Percentiles rank a stretch among this genome's conserved stretches.
Evolutionary conservation across 768 basidiomycete genomes (phyloP).

Genomic region (Collybia mongolica): DNA sequence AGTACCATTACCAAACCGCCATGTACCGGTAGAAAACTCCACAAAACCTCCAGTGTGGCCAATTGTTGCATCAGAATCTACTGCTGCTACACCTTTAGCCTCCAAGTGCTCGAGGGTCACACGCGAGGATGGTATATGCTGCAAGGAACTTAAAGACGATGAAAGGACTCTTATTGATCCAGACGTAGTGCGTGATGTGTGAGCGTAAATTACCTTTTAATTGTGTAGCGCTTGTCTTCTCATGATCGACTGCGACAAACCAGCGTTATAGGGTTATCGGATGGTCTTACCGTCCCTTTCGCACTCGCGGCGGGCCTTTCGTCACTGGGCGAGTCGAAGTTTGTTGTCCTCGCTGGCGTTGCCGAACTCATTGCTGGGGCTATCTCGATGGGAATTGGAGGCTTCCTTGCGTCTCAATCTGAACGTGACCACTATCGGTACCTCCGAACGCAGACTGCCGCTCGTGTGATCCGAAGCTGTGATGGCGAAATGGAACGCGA

Average conservation of each 20-base stretch:
- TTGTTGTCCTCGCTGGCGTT: conserved; percentile 93
- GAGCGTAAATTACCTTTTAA: conserved; percentile 24
- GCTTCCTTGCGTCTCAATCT: conserved; percentile 95
- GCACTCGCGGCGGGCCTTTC: conserved; percentile 88
- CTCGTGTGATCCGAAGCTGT: conserved; percentile 86
- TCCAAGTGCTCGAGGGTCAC: conserved; percentile 58
- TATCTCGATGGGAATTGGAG: conserved; percentile 98
- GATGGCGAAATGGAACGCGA: conserved; percentile 96
- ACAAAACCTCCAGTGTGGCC: conserved; percentile 66
- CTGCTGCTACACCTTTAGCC: conserved; percentile 41
- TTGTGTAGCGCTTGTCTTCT: background rate
- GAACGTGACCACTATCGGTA: conserved; percentile 95
- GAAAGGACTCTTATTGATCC: conserved; percentile 83
- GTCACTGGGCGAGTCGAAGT: conserved; percentile 81
- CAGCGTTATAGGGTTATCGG: conserved; percentile 88
- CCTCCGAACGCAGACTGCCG: conserved; percentile 67
- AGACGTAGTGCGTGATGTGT: conserved; percentile 87
- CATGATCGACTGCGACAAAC: conserved; percentile 2
- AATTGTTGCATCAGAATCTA: conserved; percentile 41
- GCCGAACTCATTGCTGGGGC: conserved; percentile 97
- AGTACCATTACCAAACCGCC: background rate
- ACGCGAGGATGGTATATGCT: conserved; percentile 71
- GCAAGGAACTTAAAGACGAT: conserved; percentile 84
- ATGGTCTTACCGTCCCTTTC: conserved; percentile 90
- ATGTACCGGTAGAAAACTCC: background rate